Evolutionary conservation across 2,329 filamentous ascomycete genomes (phyloP).

Genomic region (Fusarium caatingaense): DNA sequence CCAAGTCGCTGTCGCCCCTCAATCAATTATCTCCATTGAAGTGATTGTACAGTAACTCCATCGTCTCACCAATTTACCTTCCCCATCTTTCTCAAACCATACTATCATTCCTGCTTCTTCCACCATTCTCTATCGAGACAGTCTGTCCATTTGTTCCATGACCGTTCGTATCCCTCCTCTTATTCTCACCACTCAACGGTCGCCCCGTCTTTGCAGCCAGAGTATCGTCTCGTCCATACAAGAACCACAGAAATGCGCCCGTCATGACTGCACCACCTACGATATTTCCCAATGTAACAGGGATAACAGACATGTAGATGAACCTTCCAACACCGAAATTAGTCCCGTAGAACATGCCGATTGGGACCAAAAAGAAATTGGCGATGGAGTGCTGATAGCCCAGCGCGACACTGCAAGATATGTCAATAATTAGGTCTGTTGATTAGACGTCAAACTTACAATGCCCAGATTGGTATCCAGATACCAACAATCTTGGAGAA

Average conservation of each 20-base stretch:
- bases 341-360: neutral
- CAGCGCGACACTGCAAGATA: neutral
- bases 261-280: neutral
- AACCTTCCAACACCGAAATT: neutral
- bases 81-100: neutral
- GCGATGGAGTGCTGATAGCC: neutral
- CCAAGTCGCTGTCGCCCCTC: accelerated
- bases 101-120: neutral
- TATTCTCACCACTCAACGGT: neutral
- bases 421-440: accelerated
- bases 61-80: no score
- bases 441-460: neutral
- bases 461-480: neutral
- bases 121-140: neutral
- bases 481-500: constrained; percentile 3
- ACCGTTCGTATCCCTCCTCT: neutral
- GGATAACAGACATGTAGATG: neutral
- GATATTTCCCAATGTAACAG: neutral
- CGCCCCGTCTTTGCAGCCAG: neutral
- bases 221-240: neutral
- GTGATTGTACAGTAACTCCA: no score
- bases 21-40: no score
- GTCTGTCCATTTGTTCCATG: neutral
- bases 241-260: constrained; percentile 4
- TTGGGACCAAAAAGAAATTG: neutral